Evolutionary conservation across 768 basidiomycete species (phyloP).

Genomic region (Tephrocybe sp.): DNA sequence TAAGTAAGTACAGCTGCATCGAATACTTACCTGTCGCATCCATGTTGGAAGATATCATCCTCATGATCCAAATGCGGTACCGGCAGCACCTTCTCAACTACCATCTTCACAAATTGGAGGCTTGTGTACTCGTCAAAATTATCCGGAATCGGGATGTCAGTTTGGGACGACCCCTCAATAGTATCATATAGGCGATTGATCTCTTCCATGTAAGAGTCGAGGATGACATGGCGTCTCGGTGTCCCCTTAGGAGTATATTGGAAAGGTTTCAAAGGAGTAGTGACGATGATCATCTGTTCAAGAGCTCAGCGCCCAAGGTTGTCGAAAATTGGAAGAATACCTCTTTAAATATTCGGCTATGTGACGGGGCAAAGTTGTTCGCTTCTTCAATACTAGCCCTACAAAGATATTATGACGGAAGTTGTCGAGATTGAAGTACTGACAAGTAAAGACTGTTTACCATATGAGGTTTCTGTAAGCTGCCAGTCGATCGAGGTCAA

Average conservation of each 20-base stretch:
- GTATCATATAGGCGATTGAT: conserved; percentile 29
- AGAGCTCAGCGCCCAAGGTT: neutral
- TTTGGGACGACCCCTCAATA: too few species aligned
- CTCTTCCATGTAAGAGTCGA: conserved; percentile 37
- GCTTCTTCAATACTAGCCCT: conserved; percentile 40
- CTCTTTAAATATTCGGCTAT: conserved; percentile 46
- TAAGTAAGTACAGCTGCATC: too few species aligned
- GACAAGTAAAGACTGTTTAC: too few species aligned
- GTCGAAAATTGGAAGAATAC: conserved; percentile 16
- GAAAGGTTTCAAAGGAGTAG: conserved; percentile 34
- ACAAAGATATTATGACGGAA: neutral
- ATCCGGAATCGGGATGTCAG: conserved; percentile 14
- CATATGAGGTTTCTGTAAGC: conserved; percentile 35
- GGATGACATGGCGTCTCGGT: conserved; percentile 32
- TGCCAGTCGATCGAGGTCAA: conserved; percentile 23
- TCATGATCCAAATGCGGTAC: conserved; percentile 20
- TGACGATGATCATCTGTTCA: conserved; percentile 39
- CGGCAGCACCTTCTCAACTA: conserved; percentile 32
- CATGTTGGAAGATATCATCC: conserved; percentile 37
- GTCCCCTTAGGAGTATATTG: conserved; percentile 27
- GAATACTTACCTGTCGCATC: conserved; percentile 35
- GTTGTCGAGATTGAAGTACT: too few species aligned
- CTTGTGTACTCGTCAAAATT: conserved; percentile 22
- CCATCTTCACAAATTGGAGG: conserved; percentile 27
- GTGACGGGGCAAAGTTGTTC: conserved; percentile 37